These are phyloP conservation scores for Suillus weaverae DNA, from an alignment of 768 basidiomycete genomes.

Conservation along the genomic window DNA sequence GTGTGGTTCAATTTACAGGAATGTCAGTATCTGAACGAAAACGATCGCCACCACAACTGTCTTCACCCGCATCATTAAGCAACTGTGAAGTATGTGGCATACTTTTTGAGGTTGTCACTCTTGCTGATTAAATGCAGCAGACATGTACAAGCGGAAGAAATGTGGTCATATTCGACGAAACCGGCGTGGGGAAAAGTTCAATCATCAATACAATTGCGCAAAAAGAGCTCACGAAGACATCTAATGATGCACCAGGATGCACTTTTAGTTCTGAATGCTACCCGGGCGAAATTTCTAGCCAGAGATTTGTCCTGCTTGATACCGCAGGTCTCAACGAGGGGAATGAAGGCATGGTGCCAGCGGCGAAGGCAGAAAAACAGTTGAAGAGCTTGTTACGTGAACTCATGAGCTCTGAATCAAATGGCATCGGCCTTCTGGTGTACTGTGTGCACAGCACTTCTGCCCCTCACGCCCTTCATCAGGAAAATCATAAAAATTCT, in stretches of 20 bases:
- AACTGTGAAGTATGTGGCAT: neutral
- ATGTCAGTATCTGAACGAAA: neutral
- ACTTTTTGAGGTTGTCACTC: neutral
- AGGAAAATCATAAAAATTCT: too few relatives aligned
- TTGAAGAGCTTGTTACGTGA: slow-evolving; percentile 22
- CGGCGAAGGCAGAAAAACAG: slow-evolving; percentile 14
- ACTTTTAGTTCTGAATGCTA: slow-evolving; percentile 10
- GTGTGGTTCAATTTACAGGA: neutral
- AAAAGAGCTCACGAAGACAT: slow-evolving; percentile 6
- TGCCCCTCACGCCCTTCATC: slow-evolving; percentile 22
- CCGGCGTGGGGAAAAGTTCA: slow-evolving; percentile 28
- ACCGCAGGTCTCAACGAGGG: slow-evolving; percentile 39
- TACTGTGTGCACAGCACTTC: slow-evolving; percentile 37
- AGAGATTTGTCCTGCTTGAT: slow-evolving; percentile 28
- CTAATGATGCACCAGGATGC: slow-evolving; percentile 17
- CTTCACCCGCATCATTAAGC: neutral
- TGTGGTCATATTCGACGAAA: slow-evolving; percentile 27
- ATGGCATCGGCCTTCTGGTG: slow-evolving; percentile 41
- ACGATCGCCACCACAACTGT: neutral
- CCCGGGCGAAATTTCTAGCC: slow-evolving; percentile 2
- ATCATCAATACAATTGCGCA: slow-evolving; percentile 25
- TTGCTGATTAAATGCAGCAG: neutral
- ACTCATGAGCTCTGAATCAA: slow-evolving; percentile 12
- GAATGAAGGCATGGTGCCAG: slow-evolving; percentile 10
- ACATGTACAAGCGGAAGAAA: slow-evolving; percentile 5